Evolutionary conservation across 768 basidiomycete species (phyloP).

Genomic region (Clathrus columnatus): DNA sequence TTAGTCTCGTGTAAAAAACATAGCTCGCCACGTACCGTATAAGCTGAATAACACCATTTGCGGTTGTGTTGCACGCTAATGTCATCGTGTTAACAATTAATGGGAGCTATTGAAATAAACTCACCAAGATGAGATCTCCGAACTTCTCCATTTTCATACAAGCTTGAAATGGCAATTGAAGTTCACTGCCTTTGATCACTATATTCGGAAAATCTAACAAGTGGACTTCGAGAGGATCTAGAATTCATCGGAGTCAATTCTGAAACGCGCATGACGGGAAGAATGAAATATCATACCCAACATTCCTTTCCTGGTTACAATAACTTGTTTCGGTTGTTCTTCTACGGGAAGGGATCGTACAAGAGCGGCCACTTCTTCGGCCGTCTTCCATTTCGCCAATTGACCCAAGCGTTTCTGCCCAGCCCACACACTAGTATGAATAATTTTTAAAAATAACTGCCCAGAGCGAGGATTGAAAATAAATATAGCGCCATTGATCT

Average conservation of each 20-base stretch:
- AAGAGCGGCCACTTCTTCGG: constrained; percentile 98
- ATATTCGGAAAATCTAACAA: constrained; percentile 99
- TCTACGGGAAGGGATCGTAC: constrained; percentile 98
- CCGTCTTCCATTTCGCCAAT: constrained; percentile 99
- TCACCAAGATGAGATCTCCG: constrained; percentile 86
- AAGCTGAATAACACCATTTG: constrained; percentile 99
- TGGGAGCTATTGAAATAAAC: constrained; percentile 13
- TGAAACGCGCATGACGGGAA: too few relatives aligned
- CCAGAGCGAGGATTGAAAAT: constrained; percentile 99
- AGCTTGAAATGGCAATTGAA: constrained; percentile 98
- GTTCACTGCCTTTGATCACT: constrained; percentile 97
- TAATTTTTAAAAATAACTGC: constrained; percentile 96
- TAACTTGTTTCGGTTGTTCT: constrained; percentile 99
- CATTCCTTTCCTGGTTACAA: constrained; percentile 99
- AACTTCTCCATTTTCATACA: constrained; percentile 99
- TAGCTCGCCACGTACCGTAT: constrained; percentile 48
- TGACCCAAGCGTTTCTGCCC: constrained; percentile 99
- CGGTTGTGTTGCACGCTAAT: constrained; percentile 87
- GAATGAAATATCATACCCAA: constrained; percentile 77
- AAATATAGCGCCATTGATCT: constrained; percentile 78
- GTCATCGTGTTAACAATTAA: constrained; percentile 8
- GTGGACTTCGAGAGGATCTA: constrained; percentile 94
- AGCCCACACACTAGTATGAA: constrained; percentile 99
- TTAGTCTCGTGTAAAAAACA: neutral
- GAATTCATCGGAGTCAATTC: constrained; percentile 2